These are phyloP conservation scores for Prunus persica DNA, from an alignment of 306 rosid species.

Conservation along the genomic window DNA sequence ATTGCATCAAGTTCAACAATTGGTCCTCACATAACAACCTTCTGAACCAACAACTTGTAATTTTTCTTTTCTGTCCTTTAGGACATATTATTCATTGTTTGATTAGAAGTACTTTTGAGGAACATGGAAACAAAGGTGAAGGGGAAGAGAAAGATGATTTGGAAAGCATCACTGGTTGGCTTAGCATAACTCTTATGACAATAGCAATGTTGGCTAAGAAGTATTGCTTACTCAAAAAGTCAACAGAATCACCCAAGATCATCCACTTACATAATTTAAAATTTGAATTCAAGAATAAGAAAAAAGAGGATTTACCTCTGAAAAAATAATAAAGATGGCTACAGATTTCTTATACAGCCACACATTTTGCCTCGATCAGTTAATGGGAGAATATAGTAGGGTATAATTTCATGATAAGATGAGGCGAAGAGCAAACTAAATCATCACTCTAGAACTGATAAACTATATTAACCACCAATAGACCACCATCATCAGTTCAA, in stretches of 20 bases:
- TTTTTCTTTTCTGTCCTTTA: not conserved
- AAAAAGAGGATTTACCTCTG: not conserved
- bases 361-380: not conserved
- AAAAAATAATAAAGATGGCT: not conserved
- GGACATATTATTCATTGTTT: not conserved
- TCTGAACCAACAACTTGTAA: not conserved
- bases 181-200: not conserved
- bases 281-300: not conserved
- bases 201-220: not conserved
- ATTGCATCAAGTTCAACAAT: not conserved
- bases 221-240: not conserved
- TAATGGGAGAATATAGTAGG: not conserved
- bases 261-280: not conserved
- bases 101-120: not conserved
- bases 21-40: not conserved
- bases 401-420: not conserved
- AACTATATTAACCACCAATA: not conserved
- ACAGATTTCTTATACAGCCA: not conserved
- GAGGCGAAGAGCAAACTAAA: not conserved
- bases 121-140: not conserved
- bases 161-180: not conserved
- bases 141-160: not conserved
- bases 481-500: not conserved
- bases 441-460: not conserved
- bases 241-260: not conserved